Base-by-base conservation (phyloP, 1,284 basidiomycete species). In the Moniliophthora roreri region DNA sequence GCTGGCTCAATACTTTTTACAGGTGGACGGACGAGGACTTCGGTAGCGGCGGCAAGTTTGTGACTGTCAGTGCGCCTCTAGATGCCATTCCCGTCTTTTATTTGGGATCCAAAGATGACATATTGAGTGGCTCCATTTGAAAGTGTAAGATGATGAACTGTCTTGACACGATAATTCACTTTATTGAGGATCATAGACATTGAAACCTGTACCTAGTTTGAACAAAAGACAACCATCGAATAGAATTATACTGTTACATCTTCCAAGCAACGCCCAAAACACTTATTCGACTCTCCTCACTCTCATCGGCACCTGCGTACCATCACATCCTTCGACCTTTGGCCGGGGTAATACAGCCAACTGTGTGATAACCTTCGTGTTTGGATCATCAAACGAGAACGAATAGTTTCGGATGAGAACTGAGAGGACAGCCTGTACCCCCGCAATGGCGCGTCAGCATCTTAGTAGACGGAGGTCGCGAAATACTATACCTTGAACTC, bases 1-100 rank as follows among this genome's bases (percentile, higher is more conserved):
- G 28, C 28, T 32, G 28, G 11, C 11, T 36, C 15, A n/a, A 21
- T 15, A 20, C 21, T 28, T 16, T 51, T 15, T 11, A 16, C 40
- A 73, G 71, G 74, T 75, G 72, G 71, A 65, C 67, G 7, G 67
- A 72, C 15, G 61, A 60, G 41, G 56, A 66, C 42, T 68, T 69
- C 50, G 70, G 69, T 3, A 55, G 47, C 18, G 69, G 72, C 21
- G 70, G 70, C 16, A 55, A 54, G 23, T 55, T 51, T 11, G 62
- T 74, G 9, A 69, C 62, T 48, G 60, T 72, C 26, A 65, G 60
- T 52, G 71, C 69, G 2, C 57, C 63, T 11, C 62, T 73, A 18
- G 67, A 71, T 52, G 63, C 70, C 48, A 75, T 74, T 10, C 74
- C 70, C 0, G 70, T 75, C 4, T 73, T 75, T 50, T 73, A 67